Evolutionary conservation across 371 early-diverging fungal genomes (phyloP), one percentile per base, ranked within the genome.

Genomic region (Circinella umbellata): DNA sequence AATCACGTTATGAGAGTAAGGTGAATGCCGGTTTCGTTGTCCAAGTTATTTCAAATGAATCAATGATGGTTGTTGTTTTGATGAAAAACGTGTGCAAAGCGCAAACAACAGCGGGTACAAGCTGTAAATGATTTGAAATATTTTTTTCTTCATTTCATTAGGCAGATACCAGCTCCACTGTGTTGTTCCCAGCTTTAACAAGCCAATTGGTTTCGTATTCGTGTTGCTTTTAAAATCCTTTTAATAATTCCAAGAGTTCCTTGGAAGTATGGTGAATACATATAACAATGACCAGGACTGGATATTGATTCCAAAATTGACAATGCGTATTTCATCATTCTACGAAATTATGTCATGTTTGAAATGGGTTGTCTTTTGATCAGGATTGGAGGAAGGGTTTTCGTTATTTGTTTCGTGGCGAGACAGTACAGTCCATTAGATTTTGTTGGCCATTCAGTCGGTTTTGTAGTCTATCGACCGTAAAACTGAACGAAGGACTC

Each of bases 41-140:
- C 67, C 57, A 48, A n/a, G 60, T 49, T 64, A 38, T 59, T 65
- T 64, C n/a, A 70, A 68, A 54, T 54, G 51, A 17, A 67, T 62
- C 48, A 66, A 66, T 63, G 74, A 64, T n/a, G 61, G 38, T 49
- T 70, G 55, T 66, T 61, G 46, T 62, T 70, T 61, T n/a, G 39
- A 63, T 62, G 70, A 68, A 64, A 68, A 74, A 69, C n/a, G 63
- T 69, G 73, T 27, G 64, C 69, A 55, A 69, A 64, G n/a, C n/a
- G n/a, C n/a, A n/a, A 11, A 69, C 73, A 66, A 73, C 73, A 42
- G 66, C 15, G 34, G 69, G 57, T 47, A 69, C 53, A 47, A 73
- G 63, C 39, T 69, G 34, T 59, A 66, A 34, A 49, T 69, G 34
- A 46, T 63, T 51, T 34, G 57, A n/a, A 49, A 73, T 73, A 17